These are phyloP conservation scores for Fragaria ananassa DNA, from an alignment of 306 rosid genomes.

Conservation along the genomic window DNA sequence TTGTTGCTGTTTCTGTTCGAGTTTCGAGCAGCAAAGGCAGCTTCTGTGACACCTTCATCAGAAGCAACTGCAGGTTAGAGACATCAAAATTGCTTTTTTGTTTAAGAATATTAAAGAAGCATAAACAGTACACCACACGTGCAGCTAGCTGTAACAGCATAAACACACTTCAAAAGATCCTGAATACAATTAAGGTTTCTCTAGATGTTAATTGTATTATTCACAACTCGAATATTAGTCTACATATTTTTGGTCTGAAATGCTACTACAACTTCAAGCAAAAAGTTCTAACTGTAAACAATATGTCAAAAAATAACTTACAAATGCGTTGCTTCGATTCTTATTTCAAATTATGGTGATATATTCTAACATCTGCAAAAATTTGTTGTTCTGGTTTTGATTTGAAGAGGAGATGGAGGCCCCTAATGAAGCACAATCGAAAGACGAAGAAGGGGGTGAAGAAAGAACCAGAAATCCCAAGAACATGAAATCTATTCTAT, in stretches of 20 bases:
- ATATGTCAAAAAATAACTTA: background rate
- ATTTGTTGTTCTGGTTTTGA: conserved; percentile 21
- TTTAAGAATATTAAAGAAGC: conserved; percentile 4
- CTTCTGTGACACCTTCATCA: conserved; percentile 50
- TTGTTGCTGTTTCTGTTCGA: conserved; percentile 72
- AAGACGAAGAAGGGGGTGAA: conserved; percentile 56
- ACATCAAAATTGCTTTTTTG: conserved; percentile 22
- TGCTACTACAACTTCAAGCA: background rate
- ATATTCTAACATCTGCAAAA: conserved; percentile 15
- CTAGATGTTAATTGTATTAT: background rate
- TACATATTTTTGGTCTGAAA: background rate
- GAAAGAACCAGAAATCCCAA: conserved; percentile 32
- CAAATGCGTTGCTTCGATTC: background rate
- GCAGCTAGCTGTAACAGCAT: conserved; percentile 2
- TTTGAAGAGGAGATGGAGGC: conserved; percentile 51
- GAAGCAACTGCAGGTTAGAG: conserved; percentile 53
- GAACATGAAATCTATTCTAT: conserved; percentile 54
- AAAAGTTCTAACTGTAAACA: background rate
- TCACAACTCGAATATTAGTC: background rate
- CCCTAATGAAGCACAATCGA: conserved; percentile 50
- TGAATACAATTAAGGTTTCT: conserved; percentile 18
- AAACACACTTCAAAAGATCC: conserved; percentile 34
- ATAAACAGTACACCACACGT: conserved; percentile 1
- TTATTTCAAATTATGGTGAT: background rate
- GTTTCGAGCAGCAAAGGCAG: conserved; percentile 61